Evolutionary conservation across 768 basidiomycete genomes (phyloP).

Genomic region (Strobilomyces dryophilus): DNA sequence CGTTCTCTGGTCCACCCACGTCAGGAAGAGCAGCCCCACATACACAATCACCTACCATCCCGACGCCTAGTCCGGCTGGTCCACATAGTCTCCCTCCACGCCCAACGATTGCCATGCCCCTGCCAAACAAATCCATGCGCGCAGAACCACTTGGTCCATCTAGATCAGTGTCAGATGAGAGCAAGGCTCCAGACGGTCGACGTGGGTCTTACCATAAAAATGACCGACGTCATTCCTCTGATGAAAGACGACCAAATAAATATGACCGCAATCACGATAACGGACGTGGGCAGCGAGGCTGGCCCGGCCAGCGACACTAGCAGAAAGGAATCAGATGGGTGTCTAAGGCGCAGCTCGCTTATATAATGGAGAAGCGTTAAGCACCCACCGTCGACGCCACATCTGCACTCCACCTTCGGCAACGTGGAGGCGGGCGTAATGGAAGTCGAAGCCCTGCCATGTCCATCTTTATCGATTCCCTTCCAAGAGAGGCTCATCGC

Average conservation of each 20-base stretch:
- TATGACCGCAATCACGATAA: slow-evolving; percentile 9
- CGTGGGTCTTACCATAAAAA: slow-evolving; percentile 14
- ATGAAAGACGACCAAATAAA: slow-evolving; percentile 15
- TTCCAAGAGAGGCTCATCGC: not conserved
- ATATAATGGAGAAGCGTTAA: not conserved
- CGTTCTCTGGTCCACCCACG: not conserved
- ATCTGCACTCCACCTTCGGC: not conserved
- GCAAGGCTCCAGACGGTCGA: slow-evolving; percentile 14
- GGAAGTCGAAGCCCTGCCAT: not conserved
- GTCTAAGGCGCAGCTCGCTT: not conserved
- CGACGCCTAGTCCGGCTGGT: not conserved
- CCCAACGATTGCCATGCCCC: not conserved
- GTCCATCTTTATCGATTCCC: not conserved
- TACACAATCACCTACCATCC: not conserved
- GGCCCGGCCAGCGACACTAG: slow-evolving; percentile 9
- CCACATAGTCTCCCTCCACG: slow-evolving; percentile 18
- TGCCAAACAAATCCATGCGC: slow-evolving; percentile 11
- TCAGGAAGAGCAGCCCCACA: slow-evolving; percentile 3
- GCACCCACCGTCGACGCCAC: not conserved
- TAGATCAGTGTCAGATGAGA: slow-evolving; percentile 16
- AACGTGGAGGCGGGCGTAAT: not conserved
- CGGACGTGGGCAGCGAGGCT: slow-evolving; percentile 4
- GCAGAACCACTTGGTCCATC: slow-evolving; percentile 18
- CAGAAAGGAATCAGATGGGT: not conserved
- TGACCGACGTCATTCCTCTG: slow-evolving; percentile 12